These are phyloP conservation scores for Rutstroemia sp. DNA, from an alignment of 2,329 filamentous ascomycete genomes.

Conservation along the genomic window DNA sequence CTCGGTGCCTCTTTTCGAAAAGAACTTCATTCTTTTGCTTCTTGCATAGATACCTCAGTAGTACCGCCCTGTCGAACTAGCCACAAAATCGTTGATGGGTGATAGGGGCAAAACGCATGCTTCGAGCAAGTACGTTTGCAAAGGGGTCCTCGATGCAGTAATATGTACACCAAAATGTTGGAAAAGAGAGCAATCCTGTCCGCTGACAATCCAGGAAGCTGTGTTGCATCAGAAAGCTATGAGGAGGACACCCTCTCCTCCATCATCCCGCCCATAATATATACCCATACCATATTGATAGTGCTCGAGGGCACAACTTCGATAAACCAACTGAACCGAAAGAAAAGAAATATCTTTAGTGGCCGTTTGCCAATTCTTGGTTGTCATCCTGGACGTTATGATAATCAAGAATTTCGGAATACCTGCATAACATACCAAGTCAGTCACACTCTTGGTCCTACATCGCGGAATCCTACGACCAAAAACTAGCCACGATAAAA, in stretches of 20 bases:
- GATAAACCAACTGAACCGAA: conserved; percentile 4
- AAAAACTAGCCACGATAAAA: conserved; percentile 4
- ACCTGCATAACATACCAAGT: conserved; percentile 51
- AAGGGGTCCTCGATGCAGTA: neutral
- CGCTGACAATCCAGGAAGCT: neutral
- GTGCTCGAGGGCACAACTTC: neutral
- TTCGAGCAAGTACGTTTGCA: neutral
- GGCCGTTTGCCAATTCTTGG: conserved; percentile 19
- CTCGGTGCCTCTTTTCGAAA: conserved; percentile 7
- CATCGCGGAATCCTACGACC: neutral
- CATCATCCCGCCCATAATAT: conserved; percentile 6
- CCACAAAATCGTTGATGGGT: neutral
- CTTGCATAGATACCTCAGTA: neutral
- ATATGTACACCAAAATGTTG: conserved; percentile 8
- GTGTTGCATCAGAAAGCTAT: conserved; percentile 6
- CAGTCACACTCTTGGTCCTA: conserved; percentile 24
- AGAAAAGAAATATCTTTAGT: conserved; percentile 7
- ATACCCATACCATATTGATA: conserved; percentile 9
- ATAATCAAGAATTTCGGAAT: conserved; percentile 97
- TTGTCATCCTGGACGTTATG: conserved; percentile 64
- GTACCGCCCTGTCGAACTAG: neutral
- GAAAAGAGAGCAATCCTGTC: conserved; percentile 2
- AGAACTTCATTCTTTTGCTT: conserved; percentile 2
- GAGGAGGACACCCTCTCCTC: neutral
- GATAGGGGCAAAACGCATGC: neutral